A percentile compares a stretch with the other conserved stretches of the same genome.
These are phyloP conservation scores for Larix kaempferi DNA, from an alignment of 75 land plant species.

Conservation along the genomic window DNA sequence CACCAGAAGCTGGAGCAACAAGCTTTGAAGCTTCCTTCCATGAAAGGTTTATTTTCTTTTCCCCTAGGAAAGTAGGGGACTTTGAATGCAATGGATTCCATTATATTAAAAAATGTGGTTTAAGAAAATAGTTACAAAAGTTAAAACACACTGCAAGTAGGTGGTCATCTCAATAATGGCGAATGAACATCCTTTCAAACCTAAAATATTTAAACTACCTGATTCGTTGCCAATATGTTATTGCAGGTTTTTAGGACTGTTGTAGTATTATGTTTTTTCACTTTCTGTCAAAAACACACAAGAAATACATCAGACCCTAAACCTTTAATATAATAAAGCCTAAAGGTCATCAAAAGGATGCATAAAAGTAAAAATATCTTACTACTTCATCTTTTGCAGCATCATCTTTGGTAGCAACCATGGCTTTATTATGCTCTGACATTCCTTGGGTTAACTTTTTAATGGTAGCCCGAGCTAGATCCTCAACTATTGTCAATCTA, in stretches of 20 bases:
- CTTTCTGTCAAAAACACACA: constrained; percentile 35
- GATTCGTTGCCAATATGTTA: constrained; percentile 85
- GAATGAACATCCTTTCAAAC: background rate
- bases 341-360: background rate
- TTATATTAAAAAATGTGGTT: background rate
- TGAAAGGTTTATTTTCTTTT: constrained; percentile 67
- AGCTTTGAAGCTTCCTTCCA: constrained; percentile 81
- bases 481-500: constrained; percentile 75
- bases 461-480: constrained; percentile 54
- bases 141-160: background rate
- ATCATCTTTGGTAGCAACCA: constrained; percentile 82
- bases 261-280: constrained; percentile 65
- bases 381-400: constrained; percentile 75
- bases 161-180: background rate
- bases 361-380: constrained; percentile 17
- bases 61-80: constrained; percentile 81
- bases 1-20: constrained; percentile 25
- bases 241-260: constrained; percentile 72
- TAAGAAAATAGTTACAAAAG: background rate
- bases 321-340: background rate
- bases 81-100: constrained; percentile 82
- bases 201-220: constrained; percentile 38
- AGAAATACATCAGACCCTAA: background rate
- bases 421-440: constrained; percentile 78
- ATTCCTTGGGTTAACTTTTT: constrained; percentile 91